These are phyloP conservation scores for Cerioporus squamosus DNA, from an alignment of 1,284 basidiomycete genomes.

Conservation along the genomic window DNA sequence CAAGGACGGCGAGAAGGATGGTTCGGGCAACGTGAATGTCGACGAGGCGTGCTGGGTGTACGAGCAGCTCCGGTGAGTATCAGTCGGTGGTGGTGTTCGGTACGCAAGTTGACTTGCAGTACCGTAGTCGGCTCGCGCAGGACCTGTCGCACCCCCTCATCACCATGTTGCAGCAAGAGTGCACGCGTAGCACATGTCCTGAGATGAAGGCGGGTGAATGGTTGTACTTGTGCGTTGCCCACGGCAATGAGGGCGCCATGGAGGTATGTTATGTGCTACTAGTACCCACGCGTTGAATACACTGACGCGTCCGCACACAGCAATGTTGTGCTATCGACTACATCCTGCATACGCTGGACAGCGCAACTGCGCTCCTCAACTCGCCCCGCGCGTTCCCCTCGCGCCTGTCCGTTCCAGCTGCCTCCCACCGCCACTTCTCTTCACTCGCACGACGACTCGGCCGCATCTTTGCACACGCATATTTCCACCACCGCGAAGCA, in stretches of 20 bases:
- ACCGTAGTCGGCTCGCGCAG: slow-evolving; percentile 82
- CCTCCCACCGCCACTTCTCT: slow-evolving; percentile 87
- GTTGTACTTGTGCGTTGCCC: slow-evolving; percentile 95
- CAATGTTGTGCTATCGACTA: slow-evolving; percentile 99
- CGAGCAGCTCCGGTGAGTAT: slow-evolving; percentile 84
- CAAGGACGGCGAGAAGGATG: slow-evolving; percentile 42
- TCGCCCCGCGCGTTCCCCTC: slow-evolving; percentile 92
- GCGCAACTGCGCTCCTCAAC: slow-evolving; percentile 91
- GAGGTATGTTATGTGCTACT: slow-evolving; percentile 49
- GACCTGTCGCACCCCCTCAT: slow-evolving; percentile 92
- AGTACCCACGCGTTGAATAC: slow-evolving; percentile 1
- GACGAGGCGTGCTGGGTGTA: slow-evolving; percentile 93
- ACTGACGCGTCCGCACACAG: slow-evolving; percentile 38
- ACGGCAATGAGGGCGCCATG: slow-evolving; percentile 79
- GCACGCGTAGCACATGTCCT: slow-evolving; percentile 83
- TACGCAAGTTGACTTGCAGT: neutral
- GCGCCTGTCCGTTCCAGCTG: slow-evolving; percentile 77
- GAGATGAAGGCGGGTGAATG: slow-evolving; percentile 99
- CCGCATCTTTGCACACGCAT: slow-evolving; percentile 95
- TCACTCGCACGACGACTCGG: slow-evolving; percentile 89
- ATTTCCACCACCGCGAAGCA: slow-evolving; percentile 90
- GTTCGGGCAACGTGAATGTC: slow-evolving; percentile 58
- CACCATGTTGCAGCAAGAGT: slow-evolving; percentile 84
- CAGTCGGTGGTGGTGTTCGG: neutral
- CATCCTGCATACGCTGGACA: slow-evolving; percentile 93